A percentile compares a stretch with the other conserved stretches of the same genome.
These are phyloP conservation scores for Talaromyces verruculosus DNA, from an alignment of 2,329 filamentous ascomycete genomes.

Conservation along the genomic window DNA sequence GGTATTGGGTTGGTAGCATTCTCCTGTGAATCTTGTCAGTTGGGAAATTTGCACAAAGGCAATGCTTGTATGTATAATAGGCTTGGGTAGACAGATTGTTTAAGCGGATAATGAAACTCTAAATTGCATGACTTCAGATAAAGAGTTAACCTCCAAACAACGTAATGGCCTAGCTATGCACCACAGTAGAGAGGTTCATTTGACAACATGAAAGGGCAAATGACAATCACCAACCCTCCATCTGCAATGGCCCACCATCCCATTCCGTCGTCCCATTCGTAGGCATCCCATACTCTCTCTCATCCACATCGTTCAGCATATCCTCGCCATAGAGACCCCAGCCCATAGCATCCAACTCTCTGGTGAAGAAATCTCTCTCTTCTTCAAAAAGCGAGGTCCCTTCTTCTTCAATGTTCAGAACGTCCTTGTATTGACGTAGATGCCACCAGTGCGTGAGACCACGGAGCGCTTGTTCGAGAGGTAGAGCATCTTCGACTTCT, in stretches of 20 bases:
- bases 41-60: not conserved
- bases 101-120: too few relatives aligned
- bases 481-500: constrained; percentile 88
- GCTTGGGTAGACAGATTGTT: not conserved
- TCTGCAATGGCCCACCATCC: constrained; percentile 38
- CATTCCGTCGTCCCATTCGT: constrained; percentile 36
- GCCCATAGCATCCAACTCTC: constrained; percentile 72
- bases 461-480: constrained; percentile 84
- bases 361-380: constrained; percentile 75
- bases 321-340: constrained; percentile 47
- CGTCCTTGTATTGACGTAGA: constrained; percentile 74
- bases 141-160: not conserved
- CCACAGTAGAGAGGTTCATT: not conserved
- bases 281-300: constrained; percentile 29
- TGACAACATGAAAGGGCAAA: not conserved
- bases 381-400: constrained; percentile 61
- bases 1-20: not conserved
- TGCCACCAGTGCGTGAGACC: constrained; percentile 95
- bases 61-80: not conserved
- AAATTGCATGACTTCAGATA: not conserved
- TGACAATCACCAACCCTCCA: constrained; percentile 34
- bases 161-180: not conserved
- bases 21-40: not conserved
- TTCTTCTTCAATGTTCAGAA: constrained; percentile 57
- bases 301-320: constrained; percentile 31